Base-by-base conservation (phyloP, 495 filamentous ascomycete species). In the Chaetomium fimeti region DNA sequence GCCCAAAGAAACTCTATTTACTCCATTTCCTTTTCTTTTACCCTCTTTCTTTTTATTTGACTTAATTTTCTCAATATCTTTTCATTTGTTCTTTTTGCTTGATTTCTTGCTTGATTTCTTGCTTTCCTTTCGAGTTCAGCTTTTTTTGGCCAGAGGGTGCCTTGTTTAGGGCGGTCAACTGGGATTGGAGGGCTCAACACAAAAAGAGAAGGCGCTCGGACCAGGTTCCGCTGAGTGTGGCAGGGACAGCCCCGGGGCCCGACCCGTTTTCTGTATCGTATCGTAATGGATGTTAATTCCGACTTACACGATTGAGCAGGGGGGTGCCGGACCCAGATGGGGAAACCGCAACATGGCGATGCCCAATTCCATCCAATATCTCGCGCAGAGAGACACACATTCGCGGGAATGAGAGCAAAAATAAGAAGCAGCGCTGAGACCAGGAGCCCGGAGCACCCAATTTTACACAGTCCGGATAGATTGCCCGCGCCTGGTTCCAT, bases 381-480 rank as follows among this genome's bases (percentile, higher is more conserved):
- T 11, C 29, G 38, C 16, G 18, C 54, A 51, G 54, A 42, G 32
- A 36, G 5, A 36, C 32, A 60, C 51, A 60, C 43, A 66, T 49
- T 11, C 51, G 48, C 49, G 24, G 36, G 63, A 61, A 57, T 51
- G 49, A 65, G 12, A 18, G 29, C 45, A 49, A 61, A 49, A 60
- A 24, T 13, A 52, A 52, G 12, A 38, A 42, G 22, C 49, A 38
- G 20, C 45, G 57, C 48, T 36, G 53, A 32, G 55, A n/a, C 40
- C 56, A 43, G 57, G 67, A 60, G 64, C 65, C 71, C 68, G 67
- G 59, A 63, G 57, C 67, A 69, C 29, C 62, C 55, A 64, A 66
- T 66, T 67, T 62, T 57, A 58, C 40, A 60, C 67, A 64, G 68
- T 24, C 64, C 68, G 66, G 64, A 67, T 70, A 71, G 66, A 36